Conservation (phyloP, 1,284 basidiomycete genomes). For the Austroboletus niveus region DNA sequence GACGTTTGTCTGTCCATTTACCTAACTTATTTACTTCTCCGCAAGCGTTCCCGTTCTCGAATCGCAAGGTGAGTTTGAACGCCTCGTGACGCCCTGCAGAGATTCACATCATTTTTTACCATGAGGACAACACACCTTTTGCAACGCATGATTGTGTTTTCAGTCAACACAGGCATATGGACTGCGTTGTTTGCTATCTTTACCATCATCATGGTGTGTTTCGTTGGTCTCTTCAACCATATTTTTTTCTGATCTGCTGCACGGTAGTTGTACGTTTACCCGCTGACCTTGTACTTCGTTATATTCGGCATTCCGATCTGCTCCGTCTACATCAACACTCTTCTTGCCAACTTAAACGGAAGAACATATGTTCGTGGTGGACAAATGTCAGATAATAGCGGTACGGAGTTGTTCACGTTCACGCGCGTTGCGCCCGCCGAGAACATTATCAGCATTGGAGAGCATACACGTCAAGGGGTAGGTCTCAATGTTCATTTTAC, state of each 20-base stretch:
- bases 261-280: background rate
- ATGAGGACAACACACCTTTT: conserved; percentile 9
- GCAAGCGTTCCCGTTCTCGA: background rate
- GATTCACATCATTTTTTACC: background rate
- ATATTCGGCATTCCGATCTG: conserved; percentile 10
- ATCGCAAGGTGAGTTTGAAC: conserved; percentile 1
- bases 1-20: conserved; percentile 7
- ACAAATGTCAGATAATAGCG: background rate
- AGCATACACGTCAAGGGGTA: background rate
- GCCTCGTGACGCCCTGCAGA: background rate
- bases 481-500: background rate
- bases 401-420: background rate
- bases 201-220: conserved; percentile 12
- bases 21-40: conserved; percentile 9
- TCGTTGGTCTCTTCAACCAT: too few species aligned
- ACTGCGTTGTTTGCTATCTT: conserved; percentile 13
- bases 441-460: background rate
- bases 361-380: conserved; percentile 12
- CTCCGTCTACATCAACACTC: conserved; percentile 14
- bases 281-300: background rate
- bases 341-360: conserved; percentile 17
- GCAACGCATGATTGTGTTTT: conserved; percentile 15
- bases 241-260: background rate
- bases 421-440: too few species aligned
- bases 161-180: conserved; percentile 17